A percentile compares a stretch with the other conserved stretches of the same genome.
phyloP scores from a whole-genome alignment of 1,284 basidiomycete species.

The Melampsora americana region DNA sequence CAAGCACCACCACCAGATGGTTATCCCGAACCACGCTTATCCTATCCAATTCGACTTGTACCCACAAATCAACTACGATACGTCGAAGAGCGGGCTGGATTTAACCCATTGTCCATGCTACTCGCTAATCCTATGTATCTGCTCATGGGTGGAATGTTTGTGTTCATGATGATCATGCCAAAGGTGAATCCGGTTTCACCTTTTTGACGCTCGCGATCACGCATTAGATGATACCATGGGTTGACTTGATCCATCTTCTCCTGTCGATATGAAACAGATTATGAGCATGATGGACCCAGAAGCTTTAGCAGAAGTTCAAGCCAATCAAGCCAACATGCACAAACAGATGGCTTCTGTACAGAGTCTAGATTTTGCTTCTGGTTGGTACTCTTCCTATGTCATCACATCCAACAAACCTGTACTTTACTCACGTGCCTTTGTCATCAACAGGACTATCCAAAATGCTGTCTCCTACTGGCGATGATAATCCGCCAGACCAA shows the following conservation, averaged over 20 bases:
- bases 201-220: background rate
- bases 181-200: slow-evolving; percentile 5
- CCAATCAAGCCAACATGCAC: slow-evolving; percentile 34
- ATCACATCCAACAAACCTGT: background rate
- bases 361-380: slow-evolving; percentile 22
- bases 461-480: slow-evolving; percentile 12
- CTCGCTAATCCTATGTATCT: slow-evolving; percentile 38
- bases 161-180: slow-evolving; percentile 38
- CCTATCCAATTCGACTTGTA: slow-evolving; percentile 23
- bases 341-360: slow-evolving; percentile 30
- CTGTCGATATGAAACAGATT: slow-evolving; percentile 8
- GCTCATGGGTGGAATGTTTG: slow-evolving; percentile 22
- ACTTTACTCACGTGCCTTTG: background rate
- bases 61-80: slow-evolving; percentile 19
- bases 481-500: background rate
- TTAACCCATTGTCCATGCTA: slow-evolving; percentile 32
- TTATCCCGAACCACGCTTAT: slow-evolving; percentile 15
- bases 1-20: slow-evolving; percentile 21
- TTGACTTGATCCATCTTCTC: background rate
- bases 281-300: slow-evolving; percentile 29
- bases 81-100: slow-evolving; percentile 25
- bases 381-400: background rate
- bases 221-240: background rate
- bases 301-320: slow-evolving; percentile 30
- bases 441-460: slow-evolving; percentile 17